These are phyloP conservation scores for Pseudocercospora vitis DNA, from an alignment of 2,329 filamentous ascomycete species.

Conservation along the genomic window DNA sequence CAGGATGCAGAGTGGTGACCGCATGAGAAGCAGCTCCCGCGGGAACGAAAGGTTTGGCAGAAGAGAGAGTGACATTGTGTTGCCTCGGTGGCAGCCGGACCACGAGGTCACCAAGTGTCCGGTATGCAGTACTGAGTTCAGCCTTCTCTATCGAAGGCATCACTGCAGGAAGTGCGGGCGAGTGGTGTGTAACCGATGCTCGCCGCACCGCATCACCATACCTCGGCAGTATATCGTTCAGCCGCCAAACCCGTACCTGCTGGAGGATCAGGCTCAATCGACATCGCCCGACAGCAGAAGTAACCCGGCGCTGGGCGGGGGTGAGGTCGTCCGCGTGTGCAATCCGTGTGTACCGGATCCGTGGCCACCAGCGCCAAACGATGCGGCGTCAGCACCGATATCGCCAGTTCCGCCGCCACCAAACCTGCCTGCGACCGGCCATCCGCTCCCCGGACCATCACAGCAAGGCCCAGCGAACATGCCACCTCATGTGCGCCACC, in stretches of 20 bases:
- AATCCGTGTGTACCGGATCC: conserved; percentile 72
- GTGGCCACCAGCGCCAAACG: conserved; percentile 31
- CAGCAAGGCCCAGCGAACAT: too few relatives aligned
- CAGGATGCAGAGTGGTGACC: conserved; percentile 14
- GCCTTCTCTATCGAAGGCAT: conserved; percentile 83
- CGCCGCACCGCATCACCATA: conserved; percentile 91
- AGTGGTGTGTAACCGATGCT: conserved; percentile 86
- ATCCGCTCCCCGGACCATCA: too few relatives aligned
- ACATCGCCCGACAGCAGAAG: conserved; percentile 22
- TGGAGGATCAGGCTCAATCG: conserved; percentile 18
- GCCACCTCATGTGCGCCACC: too few relatives aligned
- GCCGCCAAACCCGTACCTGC: conserved; percentile 52
- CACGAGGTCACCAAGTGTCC: conserved; percentile 78
- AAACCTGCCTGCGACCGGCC: not conserved
- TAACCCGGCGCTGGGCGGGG: conserved; percentile 59
- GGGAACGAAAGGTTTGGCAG: not conserved
- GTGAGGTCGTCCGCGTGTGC: conserved; percentile 68
- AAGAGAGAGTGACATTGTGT: conserved; percentile 48
- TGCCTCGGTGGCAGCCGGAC: conserved; percentile 88
- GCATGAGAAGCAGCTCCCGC: conserved; percentile 3
- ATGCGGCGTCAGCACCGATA: conserved; percentile 6
- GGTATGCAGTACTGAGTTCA: conserved; percentile 78
- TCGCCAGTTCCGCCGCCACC: conserved; percentile 5
- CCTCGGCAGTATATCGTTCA: conserved; percentile 90
- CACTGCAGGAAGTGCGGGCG: conserved; percentile 95